A percentile compares a stretch with the other conserved stretches of the same genome.
phyloP scores from a whole-genome alignment of 2,329 filamentous ascomycete species.

The Eurotiales sp. region DNA sequence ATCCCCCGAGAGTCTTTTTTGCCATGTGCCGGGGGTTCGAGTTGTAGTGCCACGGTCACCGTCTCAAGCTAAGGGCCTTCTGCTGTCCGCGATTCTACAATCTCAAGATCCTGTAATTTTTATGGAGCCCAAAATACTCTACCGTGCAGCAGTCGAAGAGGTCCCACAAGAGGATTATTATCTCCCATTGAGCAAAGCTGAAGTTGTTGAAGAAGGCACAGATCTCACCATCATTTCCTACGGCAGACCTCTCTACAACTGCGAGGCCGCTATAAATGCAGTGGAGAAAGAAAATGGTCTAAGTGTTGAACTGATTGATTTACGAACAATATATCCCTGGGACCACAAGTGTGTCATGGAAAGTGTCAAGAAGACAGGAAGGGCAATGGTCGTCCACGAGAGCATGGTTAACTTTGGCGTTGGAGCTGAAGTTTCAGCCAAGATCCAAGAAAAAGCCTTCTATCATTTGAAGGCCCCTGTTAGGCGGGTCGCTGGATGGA shows the following conservation, averaged over 20 bases:
- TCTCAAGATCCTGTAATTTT: conserved; percentile 84
- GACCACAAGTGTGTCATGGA: conserved; percentile 74
- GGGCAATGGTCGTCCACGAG: conserved; percentile 85
- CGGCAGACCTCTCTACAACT: conserved; percentile 82
- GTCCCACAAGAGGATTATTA: conserved; percentile 78
- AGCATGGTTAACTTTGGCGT: conserved; percentile 86
- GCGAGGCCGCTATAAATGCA: conserved; percentile 69
- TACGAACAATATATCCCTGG: conserved; percentile 88
- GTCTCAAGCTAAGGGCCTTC: conserved; percentile 79
- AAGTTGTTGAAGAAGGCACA: conserved; percentile 73
- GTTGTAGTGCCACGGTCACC: conserved; percentile 85
- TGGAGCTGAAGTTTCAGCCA: conserved; percentile 82
- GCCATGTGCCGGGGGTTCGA: conserved; percentile 77
- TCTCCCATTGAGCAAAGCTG: conserved; percentile 79
- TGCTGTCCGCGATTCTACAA: conserved; percentile 69
- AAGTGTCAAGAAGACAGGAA: conserved; percentile 81
- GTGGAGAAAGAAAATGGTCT: conserved; percentile 71
- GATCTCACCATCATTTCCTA: conserved; percentile 87
- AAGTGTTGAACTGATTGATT: conserved; percentile 78
- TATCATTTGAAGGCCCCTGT: conserved; percentile 80
- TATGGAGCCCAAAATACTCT: conserved; percentile 91
- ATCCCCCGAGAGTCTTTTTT: conserved; percentile 82
- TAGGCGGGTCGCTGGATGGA: conserved; percentile 81
- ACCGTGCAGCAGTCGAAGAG: conserved; percentile 86
- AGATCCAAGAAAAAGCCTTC: conserved; percentile 84